Conservation (phyloP, 164 flowering plant genomes). For the Kingdonia uniflora region DNA sequence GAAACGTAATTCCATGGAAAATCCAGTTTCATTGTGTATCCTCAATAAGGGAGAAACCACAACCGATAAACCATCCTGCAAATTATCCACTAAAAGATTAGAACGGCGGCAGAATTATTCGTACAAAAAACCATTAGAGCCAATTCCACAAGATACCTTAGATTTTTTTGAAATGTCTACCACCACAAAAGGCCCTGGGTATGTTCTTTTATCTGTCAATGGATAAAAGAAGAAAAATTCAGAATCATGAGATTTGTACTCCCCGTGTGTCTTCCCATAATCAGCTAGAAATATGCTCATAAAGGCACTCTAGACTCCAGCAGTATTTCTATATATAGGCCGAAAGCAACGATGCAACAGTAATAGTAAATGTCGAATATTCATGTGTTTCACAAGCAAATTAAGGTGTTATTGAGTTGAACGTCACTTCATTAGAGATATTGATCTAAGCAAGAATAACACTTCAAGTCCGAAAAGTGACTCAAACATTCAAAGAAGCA, state of each 20-base stretch:
- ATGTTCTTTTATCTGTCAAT: constrained; percentile 57
- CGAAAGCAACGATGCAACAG: no score
- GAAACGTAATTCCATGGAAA: constrained; percentile 63
- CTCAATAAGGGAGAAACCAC: constrained; percentile 66
- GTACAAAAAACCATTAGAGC: neutral
- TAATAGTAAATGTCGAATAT: no score
- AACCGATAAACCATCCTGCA: constrained; percentile 72
- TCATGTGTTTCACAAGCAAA: no score
- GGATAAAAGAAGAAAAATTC: constrained; percentile 3
- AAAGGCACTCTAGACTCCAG: no score
- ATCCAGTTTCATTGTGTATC: constrained; percentile 77
- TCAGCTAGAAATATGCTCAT: no score
- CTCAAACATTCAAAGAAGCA: no score
- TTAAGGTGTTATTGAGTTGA: no score
- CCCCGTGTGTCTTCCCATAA: no score
- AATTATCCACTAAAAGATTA: constrained; percentile 6
- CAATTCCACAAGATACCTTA: constrained; percentile 41
- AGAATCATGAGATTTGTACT: constrained; percentile 2
- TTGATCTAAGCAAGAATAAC: no score
- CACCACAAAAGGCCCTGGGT: constrained; percentile 83
- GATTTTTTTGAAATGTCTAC: constrained; percentile 51
- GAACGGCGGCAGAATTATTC: neutral
- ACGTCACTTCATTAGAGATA: no score
- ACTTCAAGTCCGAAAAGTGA: no score
- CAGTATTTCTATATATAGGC: no score